These are phyloP conservation scores for Mycosphaerella sp. DNA, from an alignment of 2,329 filamentous ascomycete genomes.

Conservation along the genomic window DNA sequence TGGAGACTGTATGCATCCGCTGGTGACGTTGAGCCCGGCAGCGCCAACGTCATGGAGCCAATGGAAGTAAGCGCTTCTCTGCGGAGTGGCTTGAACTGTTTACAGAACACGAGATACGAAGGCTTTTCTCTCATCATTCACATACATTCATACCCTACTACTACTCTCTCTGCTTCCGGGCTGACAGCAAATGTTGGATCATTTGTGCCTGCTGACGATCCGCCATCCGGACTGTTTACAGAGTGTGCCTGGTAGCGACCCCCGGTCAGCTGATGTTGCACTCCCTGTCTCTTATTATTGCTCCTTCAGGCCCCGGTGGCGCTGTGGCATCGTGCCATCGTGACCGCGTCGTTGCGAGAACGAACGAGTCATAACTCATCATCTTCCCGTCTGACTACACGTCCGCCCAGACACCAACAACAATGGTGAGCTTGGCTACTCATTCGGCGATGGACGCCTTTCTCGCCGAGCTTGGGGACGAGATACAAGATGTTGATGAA, in stretches of 20 bases:
- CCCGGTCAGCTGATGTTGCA: neutral
- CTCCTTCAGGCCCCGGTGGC: neutral
- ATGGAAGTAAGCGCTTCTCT: neutral
- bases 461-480: constrained; percentile 15
- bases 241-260: neutral
- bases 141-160: neutral
- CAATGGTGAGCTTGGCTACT: neutral
- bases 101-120: neutral
- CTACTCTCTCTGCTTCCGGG: neutral
- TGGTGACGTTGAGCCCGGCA: neutral
- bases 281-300: neutral
- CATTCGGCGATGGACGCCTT: constrained; percentile 12
- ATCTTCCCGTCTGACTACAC: neutral
- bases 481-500: constrained; percentile 22
- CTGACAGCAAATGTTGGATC: neutral
- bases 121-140: neutral
- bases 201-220: no score
- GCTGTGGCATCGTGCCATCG: neutral
- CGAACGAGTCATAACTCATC: neutral
- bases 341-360: neutral
- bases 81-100: neutral
- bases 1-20: neutral
- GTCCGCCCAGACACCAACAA: no score
- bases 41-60: neutral
- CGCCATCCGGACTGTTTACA: no score